Evolutionary conservation across 2,329 filamentous ascomycete species (phyloP).

Genomic region (Onygena corvina): DNA sequence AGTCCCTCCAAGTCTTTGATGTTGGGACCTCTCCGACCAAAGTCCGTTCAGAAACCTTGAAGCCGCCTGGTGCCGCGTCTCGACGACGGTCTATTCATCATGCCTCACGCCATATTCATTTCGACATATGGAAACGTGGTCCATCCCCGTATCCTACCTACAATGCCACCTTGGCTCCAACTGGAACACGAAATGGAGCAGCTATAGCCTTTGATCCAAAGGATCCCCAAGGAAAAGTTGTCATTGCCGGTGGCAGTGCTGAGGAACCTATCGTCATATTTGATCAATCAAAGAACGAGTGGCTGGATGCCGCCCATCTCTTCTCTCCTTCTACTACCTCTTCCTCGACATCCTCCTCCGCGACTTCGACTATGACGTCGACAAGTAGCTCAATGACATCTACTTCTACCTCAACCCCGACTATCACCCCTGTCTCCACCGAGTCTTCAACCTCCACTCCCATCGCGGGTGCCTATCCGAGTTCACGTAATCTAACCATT

Average conservation of each 20-base stretch:
- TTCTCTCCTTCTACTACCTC: constrained; percentile 34
- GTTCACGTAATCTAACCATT: constrained; percentile 42
- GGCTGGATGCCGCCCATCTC: constrained; percentile 58
- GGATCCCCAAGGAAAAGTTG: constrained; percentile 52
- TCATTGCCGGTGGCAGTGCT: constrained; percentile 63
- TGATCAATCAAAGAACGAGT: constrained; percentile 60
- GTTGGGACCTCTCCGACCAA: constrained; percentile 60
- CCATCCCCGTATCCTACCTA: constrained; percentile 63
- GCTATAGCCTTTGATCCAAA: constrained; percentile 57
- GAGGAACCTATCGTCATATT: constrained; percentile 64
- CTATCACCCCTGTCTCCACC: constrained; percentile 20
- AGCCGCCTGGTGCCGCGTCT: constrained; percentile 41
- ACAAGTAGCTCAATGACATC: not conserved
- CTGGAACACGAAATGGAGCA: constrained; percentile 51
- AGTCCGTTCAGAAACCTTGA: constrained; percentile 57
- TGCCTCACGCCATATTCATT: constrained; percentile 12
- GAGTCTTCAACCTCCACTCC: constrained; percentile 22
- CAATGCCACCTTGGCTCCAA: constrained; percentile 61
- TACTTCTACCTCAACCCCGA: constrained; percentile 19
- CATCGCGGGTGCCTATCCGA: constrained; percentile 22
- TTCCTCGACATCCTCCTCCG: constrained; percentile 22
- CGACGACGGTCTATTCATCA: not conserved
- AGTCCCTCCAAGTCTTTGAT: constrained; percentile 67
- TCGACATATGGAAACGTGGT: constrained; percentile 37
- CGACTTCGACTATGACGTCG: constrained; percentile 13